Evolutionary conservation across 345 rosid species (phyloP).

Genomic region (Populus davidiana): DNA sequence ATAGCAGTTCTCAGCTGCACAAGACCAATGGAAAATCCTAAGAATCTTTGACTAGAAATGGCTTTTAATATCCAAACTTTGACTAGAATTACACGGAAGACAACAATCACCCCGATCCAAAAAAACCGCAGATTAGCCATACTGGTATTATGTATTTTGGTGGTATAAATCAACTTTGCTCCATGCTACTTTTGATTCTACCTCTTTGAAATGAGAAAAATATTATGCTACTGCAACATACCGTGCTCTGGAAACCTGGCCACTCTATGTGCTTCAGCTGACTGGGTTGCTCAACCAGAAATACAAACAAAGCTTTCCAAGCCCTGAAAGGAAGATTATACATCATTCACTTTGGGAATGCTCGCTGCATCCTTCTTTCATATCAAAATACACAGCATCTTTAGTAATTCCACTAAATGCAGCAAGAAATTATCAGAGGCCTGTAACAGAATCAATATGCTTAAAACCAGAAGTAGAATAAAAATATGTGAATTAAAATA

Average conservation of each 20-base stretch:
- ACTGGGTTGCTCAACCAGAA: conserved; percentile 74
- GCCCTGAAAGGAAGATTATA: conserved; percentile 38
- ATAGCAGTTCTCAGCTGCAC: conserved; percentile 76
- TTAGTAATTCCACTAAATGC: neutral
- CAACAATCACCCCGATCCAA: neutral
- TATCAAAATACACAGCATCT: neutral
- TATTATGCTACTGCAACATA: conserved; percentile 29
- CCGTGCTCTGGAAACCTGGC: conserved; percentile 72
- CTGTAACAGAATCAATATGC: neutral
- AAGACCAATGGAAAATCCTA: conserved; percentile 7
- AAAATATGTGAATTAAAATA: conserved; percentile 8
- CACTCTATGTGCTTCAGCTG: conserved; percentile 83
- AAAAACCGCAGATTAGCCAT: neutral
- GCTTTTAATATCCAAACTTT: neutral
- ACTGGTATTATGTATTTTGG: neutral
- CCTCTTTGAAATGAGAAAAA: neutral
- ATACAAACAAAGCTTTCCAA: conserved; percentile 41
- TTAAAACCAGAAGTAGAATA: neutral
- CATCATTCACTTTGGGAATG: neutral
- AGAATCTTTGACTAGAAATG: neutral
- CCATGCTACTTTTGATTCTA: neutral
- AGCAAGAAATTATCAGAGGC: neutral
- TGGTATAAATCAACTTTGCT: neutral
- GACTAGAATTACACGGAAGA: neutral
- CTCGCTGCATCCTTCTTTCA: neutral